phyloP scores from a whole-genome alignment of 2,329 filamentous ascomycete species.

The Setomelanomma holmii region DNA sequence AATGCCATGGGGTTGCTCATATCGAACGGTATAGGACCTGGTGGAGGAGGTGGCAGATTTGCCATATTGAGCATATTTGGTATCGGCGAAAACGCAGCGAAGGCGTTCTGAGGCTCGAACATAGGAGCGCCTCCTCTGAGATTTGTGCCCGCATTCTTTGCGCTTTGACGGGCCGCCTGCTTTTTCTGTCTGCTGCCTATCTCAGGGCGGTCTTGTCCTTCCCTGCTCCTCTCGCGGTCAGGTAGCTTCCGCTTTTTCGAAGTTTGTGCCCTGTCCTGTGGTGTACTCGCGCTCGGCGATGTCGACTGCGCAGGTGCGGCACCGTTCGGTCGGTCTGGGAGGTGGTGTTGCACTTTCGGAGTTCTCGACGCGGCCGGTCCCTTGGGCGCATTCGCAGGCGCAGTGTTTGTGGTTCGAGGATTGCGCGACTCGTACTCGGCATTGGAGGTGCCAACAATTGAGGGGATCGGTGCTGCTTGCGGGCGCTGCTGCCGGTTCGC shows the following conservation, averaged over 20 bases:
- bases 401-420: slow-evolving; percentile 24
- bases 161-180: slow-evolving; percentile 66
- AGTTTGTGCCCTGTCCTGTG: slow-evolving; percentile 26
- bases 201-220: slow-evolving; percentile 46
- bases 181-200: slow-evolving; percentile 52
- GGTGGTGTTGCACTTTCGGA: slow-evolving; percentile 13
- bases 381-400: slow-evolving; percentile 31
- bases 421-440: slow-evolving; percentile 25
- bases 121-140: slow-evolving; percentile 10
- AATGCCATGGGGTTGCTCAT: slow-evolving; percentile 67
- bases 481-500: slow-evolving; percentile 5
- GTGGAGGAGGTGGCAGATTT: slow-evolving; percentile 48
- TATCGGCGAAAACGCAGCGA: slow-evolving; percentile 14
- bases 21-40: slow-evolving; percentile 62
- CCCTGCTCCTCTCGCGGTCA: slow-evolving; percentile 60
- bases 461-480: slow-evolving; percentile 29
- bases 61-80: slow-evolving; percentile 16
- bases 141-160: slow-evolving; percentile 5
- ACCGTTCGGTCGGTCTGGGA: slow-evolving; percentile 20
- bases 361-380: slow-evolving; percentile 27
- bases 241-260: slow-evolving; percentile 65
- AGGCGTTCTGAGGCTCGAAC: slow-evolving; percentile 11
- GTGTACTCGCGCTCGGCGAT: slow-evolving; percentile 2
- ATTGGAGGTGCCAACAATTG: slow-evolving; percentile 30
- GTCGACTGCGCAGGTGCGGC: background rate